phyloP scores from a whole-genome alignment of 2,329 filamentous ascomycete genomes.

The Seiridium cupressi region DNA sequence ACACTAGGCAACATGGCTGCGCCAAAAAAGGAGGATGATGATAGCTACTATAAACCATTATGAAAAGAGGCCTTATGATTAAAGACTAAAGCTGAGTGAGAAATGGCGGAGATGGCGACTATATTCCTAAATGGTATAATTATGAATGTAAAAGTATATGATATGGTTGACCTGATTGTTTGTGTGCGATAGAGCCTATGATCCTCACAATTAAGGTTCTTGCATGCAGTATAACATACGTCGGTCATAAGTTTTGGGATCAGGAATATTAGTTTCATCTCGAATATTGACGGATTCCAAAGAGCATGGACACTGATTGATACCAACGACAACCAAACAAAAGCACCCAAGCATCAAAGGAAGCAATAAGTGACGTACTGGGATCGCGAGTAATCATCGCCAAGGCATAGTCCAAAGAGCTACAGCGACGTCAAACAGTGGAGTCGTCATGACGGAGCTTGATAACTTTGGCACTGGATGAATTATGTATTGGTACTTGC shows the following conservation, averaged over 20 bases:
- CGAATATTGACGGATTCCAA: background rate
- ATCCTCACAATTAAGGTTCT: background rate
- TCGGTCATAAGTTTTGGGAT: background rate
- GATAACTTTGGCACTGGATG: background rate
- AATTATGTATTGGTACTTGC: background rate
- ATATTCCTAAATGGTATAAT: background rate
- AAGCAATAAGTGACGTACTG: background rate
- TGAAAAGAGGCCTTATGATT: background rate
- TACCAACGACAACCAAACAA: background rate
- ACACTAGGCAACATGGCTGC: background rate
- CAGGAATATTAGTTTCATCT: background rate
- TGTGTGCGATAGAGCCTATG: background rate
- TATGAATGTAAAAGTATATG: background rate
- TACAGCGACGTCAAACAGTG: background rate
- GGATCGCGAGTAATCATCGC: background rate
- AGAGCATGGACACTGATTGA: background rate
- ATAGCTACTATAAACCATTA: background rate
- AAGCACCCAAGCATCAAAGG: background rate
- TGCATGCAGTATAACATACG: background rate
- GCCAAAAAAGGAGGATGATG: background rate
- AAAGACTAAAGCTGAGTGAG: background rate
- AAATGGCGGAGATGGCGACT: background rate
- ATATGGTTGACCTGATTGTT: background rate
- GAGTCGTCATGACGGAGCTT: background rate
- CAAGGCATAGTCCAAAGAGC: background rate